Evolutionary conservation across 768 basidiomycete genomes (phyloP), one percentile per base, ranked within the genome.

Genomic region (Mycena crocata): DNA sequence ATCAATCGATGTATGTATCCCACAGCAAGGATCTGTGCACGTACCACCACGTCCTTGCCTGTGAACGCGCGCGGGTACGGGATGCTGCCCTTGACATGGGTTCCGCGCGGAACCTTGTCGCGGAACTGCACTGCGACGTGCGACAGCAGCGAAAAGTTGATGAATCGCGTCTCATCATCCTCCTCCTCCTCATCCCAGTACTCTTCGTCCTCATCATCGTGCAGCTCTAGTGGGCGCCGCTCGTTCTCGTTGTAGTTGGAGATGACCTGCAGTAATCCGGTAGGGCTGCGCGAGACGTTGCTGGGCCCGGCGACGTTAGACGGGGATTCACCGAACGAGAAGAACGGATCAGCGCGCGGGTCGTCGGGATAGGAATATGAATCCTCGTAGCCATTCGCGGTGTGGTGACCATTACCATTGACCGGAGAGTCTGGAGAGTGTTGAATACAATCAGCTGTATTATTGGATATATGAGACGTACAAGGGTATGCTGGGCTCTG

Each of bases 11-110:
- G 51, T 21, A 39, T 28, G 35, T 37, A 35, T 44, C 58, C 57
- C 46, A 17, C n/a, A 7, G 61, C 6, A 44, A 2, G 37, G 23
- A 46, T 35, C 30, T 23, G 9, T 5, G 31, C 54, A 85, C 94
- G 73, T 80, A 96, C 93, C 69, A 99, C 95, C 37, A 97, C 89
- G 73, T 98, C 95, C 73, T 93, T 94, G 8, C 97, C 97, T 3
- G 97, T 98, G 71, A 99, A 98, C 24, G 94, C 92, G 5, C 89
- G 84, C 6, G 91, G 93, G 76, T 97, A 97, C 3, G 93, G 92
- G 44, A 98, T 93, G 60, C 95, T 93, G 9, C 94, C 95, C 80
- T 98, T 98, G 66, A 94, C 92, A 72, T 98, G 96, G 9, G 87
- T 89, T 9, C 89, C 90, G 59, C 93, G 85, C 5, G 93, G 94